phyloP scores from a whole-genome alignment of 768 basidiomycete species.

The Boletellus ananas region DNA sequence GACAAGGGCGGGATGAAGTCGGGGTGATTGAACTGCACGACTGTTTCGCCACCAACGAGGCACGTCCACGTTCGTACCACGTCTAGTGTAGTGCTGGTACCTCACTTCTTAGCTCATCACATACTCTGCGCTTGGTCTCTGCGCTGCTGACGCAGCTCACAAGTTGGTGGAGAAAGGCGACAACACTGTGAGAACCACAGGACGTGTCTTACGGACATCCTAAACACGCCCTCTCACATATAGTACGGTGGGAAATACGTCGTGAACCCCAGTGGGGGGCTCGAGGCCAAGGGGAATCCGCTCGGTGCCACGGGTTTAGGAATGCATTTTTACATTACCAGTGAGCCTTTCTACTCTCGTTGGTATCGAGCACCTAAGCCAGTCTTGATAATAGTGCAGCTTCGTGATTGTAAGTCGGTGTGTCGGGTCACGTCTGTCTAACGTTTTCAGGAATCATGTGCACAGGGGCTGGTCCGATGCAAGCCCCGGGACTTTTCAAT shows the following conservation, averaged over 20 bases:
- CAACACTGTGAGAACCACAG: conserved; percentile 56
- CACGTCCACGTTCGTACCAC: conserved; percentile 20
- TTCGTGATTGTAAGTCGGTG: conserved; percentile 53
- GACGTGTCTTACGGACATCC: neutral
- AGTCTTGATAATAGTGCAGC: conserved; percentile 52
- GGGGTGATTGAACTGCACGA: conserved; percentile 87
- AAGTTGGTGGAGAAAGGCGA: conserved; percentile 71
- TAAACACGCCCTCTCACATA: neutral
- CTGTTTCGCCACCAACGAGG: conserved; percentile 83
- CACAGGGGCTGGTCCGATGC: conserved; percentile 81
- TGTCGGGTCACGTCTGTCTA: neutral
- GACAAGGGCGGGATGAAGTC: conserved; percentile 64
- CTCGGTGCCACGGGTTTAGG: conserved; percentile 79
- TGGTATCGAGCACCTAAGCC: neutral
- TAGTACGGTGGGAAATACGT: conserved; percentile 85
- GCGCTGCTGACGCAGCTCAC: conserved; percentile 61
- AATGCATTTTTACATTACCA: conserved; percentile 85
- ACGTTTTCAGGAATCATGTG: neutral
- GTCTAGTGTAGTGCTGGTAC: neutral
- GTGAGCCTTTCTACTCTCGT: conserved; percentile 36
- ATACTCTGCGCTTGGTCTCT: conserved; percentile 78
- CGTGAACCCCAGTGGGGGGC: conserved; percentile 79
- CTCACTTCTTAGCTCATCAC: conserved; percentile 56
- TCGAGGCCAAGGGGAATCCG: conserved; percentile 88
- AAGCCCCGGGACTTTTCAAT: conserved; percentile 67